Conservation (phyloP, 2,329 filamentous ascomycete genomes). For the Diplocarpon mali region DNA sequence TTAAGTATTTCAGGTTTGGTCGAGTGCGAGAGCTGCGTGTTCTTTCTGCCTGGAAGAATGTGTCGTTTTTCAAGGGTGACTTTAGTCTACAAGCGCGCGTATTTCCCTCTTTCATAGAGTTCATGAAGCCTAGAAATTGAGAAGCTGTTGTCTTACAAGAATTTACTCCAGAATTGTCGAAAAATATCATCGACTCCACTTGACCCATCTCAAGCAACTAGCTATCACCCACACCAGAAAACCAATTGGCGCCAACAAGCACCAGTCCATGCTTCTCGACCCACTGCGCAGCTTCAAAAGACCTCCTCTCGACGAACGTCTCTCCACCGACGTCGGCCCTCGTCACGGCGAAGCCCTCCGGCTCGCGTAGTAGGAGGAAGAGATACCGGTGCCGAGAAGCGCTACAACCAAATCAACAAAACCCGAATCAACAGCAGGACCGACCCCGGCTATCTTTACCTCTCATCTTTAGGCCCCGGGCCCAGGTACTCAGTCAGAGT, state of each 20-base stretch:
- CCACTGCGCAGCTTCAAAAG: conserved; percentile 5
- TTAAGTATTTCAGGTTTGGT: no score
- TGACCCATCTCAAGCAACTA: no score
- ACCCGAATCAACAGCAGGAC: background rate
- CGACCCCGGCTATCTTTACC: background rate
- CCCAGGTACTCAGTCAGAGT: conserved; percentile 4
- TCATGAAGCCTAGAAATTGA: no score
- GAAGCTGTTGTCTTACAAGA: no score
- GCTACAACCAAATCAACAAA: no score
- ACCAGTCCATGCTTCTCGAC: conserved; percentile 4
- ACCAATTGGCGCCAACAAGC: conserved; percentile 4
- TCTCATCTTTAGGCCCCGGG: conserved; percentile 4
- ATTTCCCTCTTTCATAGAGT: no score
- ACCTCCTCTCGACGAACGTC: conserved; percentile 4
- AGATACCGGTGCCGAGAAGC: conserved; percentile 4
- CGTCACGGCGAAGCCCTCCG: background rate
- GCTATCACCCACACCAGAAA: conserved; percentile 5
- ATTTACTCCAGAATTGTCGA: no score
- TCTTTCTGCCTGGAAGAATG: no score
- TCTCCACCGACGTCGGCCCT: conserved; percentile 6
- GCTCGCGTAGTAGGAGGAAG: conserved; percentile 4
- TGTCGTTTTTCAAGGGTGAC: no score
- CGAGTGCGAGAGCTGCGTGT: no score
- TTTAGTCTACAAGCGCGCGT: no score
- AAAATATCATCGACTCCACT: no score